Conservation (phyloP, 805 yeast genomes). For the Nakazawaea wickerhamii region DNA sequence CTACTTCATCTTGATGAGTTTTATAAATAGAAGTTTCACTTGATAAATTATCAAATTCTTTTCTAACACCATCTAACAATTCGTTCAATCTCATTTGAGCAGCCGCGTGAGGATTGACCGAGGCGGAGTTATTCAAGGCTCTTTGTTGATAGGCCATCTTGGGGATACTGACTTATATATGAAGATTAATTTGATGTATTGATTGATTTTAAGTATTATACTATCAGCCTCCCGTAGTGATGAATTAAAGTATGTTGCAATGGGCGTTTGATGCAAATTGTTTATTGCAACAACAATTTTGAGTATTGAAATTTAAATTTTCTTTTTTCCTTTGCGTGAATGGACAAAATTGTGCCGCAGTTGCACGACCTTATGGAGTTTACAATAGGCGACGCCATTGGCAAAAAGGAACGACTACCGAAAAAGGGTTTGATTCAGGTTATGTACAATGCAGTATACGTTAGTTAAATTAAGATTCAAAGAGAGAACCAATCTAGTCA, state of each 20-base stretch:
- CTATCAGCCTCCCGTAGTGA: too few species aligned
- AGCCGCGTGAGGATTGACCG: conserved; percentile 11
- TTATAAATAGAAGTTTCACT: conserved; percentile 82
- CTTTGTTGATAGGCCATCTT: conserved; percentile 13
- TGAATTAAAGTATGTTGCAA: neutral
- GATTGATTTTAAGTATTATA: too few species aligned
- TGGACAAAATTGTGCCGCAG: neutral
- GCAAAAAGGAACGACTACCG: too few species aligned
- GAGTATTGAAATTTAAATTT: neutral
- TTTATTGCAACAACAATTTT: neutral
- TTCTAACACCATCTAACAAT: conserved; percentile 84
- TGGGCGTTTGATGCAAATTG: neutral
- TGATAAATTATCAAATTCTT: conserved; percentile 80
- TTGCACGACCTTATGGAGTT: neutral
- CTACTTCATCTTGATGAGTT: conserved; percentile 90
- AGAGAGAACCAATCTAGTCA: too few species aligned
- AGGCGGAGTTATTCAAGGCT: conserved; percentile 7
- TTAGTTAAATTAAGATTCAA: too few species aligned
- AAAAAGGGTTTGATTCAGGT: too few species aligned
- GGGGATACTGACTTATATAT: neutral
- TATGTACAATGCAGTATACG: too few species aligned
- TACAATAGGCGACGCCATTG: too few species aligned
- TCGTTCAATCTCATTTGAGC: conserved; percentile 50
- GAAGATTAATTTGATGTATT: conserved; percentile 2
- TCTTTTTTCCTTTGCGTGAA: neutral